Percentiles rank a stretch among this genome's conserved stretches.
These are phyloP conservation scores for Colletotrichum kahawae DNA, from an alignment of 2,329 filamentous ascomycete genomes.

Conservation along the genomic window DNA sequence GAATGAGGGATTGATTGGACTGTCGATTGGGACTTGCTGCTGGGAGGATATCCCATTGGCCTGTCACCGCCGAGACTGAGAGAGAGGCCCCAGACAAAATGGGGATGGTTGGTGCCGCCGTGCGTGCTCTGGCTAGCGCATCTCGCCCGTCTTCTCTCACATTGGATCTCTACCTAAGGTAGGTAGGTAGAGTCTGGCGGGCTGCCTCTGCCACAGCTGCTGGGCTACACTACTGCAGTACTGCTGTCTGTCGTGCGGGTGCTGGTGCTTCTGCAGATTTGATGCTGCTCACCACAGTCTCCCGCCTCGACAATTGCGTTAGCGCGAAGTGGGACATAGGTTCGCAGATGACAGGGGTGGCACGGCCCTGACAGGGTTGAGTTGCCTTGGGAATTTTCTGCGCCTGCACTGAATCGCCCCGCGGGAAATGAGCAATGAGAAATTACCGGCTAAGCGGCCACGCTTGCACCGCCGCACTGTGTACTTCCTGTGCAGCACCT, in stretches of 20 bases:
- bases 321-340: background rate
- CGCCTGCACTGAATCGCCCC: constrained; percentile 19
- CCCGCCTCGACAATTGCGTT: constrained; percentile 5
- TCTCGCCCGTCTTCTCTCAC: background rate
- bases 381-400: constrained; percentile 15
- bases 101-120: background rate
- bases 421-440: constrained; percentile 20
- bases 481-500: background rate
- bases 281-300: background rate
- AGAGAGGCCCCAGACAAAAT: background rate
- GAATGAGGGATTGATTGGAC: background rate
- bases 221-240: background rate
- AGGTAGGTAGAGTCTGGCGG: background rate
- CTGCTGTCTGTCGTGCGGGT: background rate
- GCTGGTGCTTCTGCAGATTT: background rate
- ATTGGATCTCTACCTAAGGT: background rate
- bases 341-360: background rate
- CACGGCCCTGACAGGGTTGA: background rate
- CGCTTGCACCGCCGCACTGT: background rate
- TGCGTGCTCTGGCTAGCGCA: constrained; percentile 2
- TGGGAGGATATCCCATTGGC: background rate
- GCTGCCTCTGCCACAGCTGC: constrained; percentile 9
- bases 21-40: background rate
- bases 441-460: constrained; percentile 15
- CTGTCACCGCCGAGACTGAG: background rate